Conservation (phyloP, 441 rosid genomes). For the Arabidopsis lyrata region DNA sequence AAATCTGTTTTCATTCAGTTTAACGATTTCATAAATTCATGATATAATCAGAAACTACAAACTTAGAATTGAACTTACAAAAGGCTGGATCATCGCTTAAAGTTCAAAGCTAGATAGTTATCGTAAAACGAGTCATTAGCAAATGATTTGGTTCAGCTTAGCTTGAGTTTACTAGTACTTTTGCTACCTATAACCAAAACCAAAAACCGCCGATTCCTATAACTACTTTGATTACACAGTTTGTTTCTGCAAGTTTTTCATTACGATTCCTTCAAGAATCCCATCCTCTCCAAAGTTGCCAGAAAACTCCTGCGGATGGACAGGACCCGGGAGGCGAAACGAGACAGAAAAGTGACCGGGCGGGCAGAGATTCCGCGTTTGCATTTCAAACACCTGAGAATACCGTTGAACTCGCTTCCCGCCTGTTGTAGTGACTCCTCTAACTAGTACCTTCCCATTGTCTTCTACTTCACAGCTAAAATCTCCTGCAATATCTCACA, state of each 20-base stretch:
- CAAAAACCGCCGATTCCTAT: background rate
- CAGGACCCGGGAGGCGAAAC: constrained; percentile 77
- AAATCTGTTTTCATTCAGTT: background rate
- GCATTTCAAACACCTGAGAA: constrained; percentile 64
- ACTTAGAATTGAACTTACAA: background rate
- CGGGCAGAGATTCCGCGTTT: constrained; percentile 62
- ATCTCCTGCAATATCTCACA: constrained; percentile 53
- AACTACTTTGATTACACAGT: constrained; percentile 4
- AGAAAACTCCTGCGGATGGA: constrained; percentile 55
- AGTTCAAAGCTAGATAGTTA: too few species aligned
- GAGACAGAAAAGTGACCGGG: constrained; percentile 69
- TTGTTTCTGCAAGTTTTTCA: constrained; percentile 47
- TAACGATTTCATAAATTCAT: background rate
- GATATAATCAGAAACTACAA: background rate
- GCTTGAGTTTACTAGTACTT: background rate
- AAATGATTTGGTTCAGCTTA: background rate
- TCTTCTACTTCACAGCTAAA: constrained; percentile 65
- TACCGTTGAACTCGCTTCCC: constrained; percentile 55
- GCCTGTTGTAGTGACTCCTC: constrained; percentile 72
- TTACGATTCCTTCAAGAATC: constrained; percentile 70
- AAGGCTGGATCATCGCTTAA: background rate
- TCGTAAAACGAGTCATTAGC: too few species aligned
- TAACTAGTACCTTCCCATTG: constrained; percentile 62
- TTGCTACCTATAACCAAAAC: background rate
- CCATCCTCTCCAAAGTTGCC: constrained; percentile 69